A percentile compares a stretch with the other conserved stretches of the same genome.
Evolutionary conservation across 1,284 basidiomycete genomes (phyloP).

Genomic region (Prillingera fragicola): DNA sequence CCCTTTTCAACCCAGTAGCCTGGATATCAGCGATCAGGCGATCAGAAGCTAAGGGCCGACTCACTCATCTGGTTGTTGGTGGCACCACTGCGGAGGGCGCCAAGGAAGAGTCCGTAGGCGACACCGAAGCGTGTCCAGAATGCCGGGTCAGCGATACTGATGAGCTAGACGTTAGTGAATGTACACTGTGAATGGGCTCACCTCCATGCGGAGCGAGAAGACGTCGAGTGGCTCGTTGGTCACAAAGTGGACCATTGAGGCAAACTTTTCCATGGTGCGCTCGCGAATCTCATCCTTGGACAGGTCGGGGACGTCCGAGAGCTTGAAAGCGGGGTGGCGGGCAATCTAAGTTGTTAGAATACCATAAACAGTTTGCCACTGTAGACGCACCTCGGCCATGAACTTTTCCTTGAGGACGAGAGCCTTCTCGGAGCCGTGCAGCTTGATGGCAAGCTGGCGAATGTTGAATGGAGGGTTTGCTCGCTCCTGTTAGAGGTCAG

Average conservation of each 20-base stretch:
- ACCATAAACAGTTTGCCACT: background rate
- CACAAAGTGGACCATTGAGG: slow-evolving; percentile 50
- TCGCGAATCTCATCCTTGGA: slow-evolving; percentile 54
- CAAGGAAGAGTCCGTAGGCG: slow-evolving; percentile 54
- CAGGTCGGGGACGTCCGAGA: slow-evolving; percentile 55
- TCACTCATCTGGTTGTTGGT: slow-evolving; percentile 46
- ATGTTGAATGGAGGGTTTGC: slow-evolving; percentile 52
- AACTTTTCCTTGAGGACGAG: slow-evolving; percentile 49
- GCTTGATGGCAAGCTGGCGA: slow-evolving; percentile 44
- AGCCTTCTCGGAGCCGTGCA: slow-evolving; percentile 46
- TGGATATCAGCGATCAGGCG: slow-evolving; percentile 20
- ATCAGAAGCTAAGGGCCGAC: slow-evolving; percentile 9
- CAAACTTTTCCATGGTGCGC: slow-evolving; percentile 51
- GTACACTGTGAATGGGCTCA: slow-evolving; percentile 37
- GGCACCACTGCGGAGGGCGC: slow-evolving; percentile 46
- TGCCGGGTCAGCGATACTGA: slow-evolving; percentile 52
- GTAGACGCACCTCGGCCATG: slow-evolving; percentile 50
- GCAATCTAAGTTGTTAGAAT: slow-evolving; percentile 39
- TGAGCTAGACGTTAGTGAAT: too few species aligned
- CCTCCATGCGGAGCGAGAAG: slow-evolving; percentile 54
- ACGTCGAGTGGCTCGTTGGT: slow-evolving; percentile 50
- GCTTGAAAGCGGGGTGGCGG: slow-evolving; percentile 53
- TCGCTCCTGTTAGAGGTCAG: slow-evolving; percentile 42
- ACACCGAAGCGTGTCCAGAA: slow-evolving; percentile 57
- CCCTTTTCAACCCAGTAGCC: slow-evolving; percentile 56